These are phyloP conservation scores for Lepiota brunneoincarnata DNA, from an alignment of 768 basidiomycete species.

Conservation along the genomic window DNA sequence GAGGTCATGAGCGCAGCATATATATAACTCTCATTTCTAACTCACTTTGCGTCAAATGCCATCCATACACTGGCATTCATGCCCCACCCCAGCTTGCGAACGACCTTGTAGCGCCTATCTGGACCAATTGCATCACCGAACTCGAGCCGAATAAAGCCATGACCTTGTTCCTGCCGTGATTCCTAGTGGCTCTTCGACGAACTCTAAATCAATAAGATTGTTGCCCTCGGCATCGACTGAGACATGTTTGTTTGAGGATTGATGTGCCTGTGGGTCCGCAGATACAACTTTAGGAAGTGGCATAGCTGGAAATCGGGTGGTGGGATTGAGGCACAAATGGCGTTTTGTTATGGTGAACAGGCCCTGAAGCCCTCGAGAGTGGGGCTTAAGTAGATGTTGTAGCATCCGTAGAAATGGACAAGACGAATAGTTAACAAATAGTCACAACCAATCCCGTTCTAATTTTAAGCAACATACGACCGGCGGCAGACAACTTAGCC, in stretches of 20 bases:
- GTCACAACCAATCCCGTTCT: no score
- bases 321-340: no score
- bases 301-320: no score
- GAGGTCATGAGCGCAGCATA: not conserved
- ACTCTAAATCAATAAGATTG: slow-evolving; percentile 22
- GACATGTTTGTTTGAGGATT: slow-evolving; percentile 16
- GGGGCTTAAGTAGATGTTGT: no score
- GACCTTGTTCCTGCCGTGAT: slow-evolving; percentile 23
- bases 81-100: slow-evolving; percentile 30
- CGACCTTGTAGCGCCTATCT: slow-evolving; percentile 22
- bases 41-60: slow-evolving; percentile 22
- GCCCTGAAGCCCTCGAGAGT: no score
- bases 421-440: no score
- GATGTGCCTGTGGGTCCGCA: no score
- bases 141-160: slow-evolving; percentile 24
- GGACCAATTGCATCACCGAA: slow-evolving; percentile 25
- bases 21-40: not conserved
- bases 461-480: no score
- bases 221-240: slow-evolving; percentile 20
- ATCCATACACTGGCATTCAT: slow-evolving; percentile 29
- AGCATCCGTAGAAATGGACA: no score
- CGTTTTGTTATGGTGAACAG: no score
- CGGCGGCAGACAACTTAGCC: no score
- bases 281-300: no score
- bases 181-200: slow-evolving; percentile 29